phyloP scores from a whole-genome alignment of 1,139 yeast genomes.

The Scheffersomyces cryptocercus region DNA sequence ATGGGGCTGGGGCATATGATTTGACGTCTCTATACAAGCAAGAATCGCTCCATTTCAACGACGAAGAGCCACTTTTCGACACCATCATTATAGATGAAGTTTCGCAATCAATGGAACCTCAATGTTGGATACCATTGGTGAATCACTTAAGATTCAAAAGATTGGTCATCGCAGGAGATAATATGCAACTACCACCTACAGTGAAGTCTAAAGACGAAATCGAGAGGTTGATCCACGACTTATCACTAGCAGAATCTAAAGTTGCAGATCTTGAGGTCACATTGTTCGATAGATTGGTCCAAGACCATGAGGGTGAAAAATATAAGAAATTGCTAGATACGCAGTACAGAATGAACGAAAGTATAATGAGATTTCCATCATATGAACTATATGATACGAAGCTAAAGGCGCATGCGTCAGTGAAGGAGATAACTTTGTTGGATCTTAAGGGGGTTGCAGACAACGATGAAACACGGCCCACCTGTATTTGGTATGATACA shows the following conservation, averaged over 20 bases:
- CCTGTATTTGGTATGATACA: constrained; percentile 82
- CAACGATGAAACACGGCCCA: constrained; percentile 29
- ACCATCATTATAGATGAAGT: constrained; percentile 93
- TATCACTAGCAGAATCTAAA: constrained; percentile 3
- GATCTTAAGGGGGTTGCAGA: constrained; percentile 58
- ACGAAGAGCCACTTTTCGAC: constrained; percentile 56
- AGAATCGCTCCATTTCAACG: constrained; percentile 17
- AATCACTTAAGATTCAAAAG: constrained; percentile 60
- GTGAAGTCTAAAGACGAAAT: constrained; percentile 45
- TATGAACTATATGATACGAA: constrained; percentile 60
- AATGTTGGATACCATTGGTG: constrained; percentile 94
- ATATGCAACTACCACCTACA: constrained; percentile 84
- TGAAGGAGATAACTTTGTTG: constrained; percentile 49
- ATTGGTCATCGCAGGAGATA: constrained; percentile 81
- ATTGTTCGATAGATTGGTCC: constrained; percentile 75
- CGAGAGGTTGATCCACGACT: constrained; percentile 26
- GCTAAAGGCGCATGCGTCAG: constrained; percentile 63
- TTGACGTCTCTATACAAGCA: constrained; percentile 49
- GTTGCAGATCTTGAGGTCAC: constrained; percentile 57
- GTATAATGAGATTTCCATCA: constrained; percentile 82
- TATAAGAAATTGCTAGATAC: constrained; percentile 57
- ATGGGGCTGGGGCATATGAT: constrained; percentile 81
- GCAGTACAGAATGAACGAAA: constrained; percentile 85
- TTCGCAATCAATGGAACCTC: constrained; percentile 91
- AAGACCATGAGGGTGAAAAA: constrained; percentile 50